Base-by-base conservation (phyloP, 257 asterid species). In the Paulownia fortunei region DNA sequence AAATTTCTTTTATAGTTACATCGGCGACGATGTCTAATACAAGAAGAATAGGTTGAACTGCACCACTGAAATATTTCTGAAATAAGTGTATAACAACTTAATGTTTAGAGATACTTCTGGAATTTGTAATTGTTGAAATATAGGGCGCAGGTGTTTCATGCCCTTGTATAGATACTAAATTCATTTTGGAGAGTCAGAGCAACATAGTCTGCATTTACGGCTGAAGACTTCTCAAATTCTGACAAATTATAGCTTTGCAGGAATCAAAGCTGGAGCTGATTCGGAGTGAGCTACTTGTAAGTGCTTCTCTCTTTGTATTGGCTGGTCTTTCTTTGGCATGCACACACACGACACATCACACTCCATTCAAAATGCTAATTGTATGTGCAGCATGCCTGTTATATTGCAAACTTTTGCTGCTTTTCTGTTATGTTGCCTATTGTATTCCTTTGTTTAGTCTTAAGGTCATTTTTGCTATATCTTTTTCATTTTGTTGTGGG, bases 191-290 rank as follows among this genome's bases (percentile, higher is more conserved):
- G 59, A 44, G 37, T 46, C 6, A 34, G 18, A 49, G 49, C 78
- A 13, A 61, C 47, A 2, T n/a, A 30, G 55, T 70, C 21, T 19
- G 51, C 47, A 16, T 72, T 60, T 80, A 64, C 71, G 60, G 63
- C 32, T 60, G 52, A 39, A 11, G n/a, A 68, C 24, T 68, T 34
- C 37, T 76, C 32, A 18, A 74, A 41, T 24, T 61, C 74, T 76
- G 64, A 76, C 72, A 26, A 27, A 21, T n/a, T 54, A 69, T 73
- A 44, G 74, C 59, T 76, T 82, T 75, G 78, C 91, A 91, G 97
- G 97, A 89, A 80, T 84, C 88, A 49, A 91, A 84, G 79, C 81
- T 91, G 84, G 93, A 86, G 72, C 63, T 64, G 39, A 37, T 91
- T 67, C 92, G 61, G 42, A 74, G 61, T 36, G 88, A 90, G 76